phyloP scores from a whole-genome alignment of 805 yeast genomes.

The Candida sonorensis region DNA sequence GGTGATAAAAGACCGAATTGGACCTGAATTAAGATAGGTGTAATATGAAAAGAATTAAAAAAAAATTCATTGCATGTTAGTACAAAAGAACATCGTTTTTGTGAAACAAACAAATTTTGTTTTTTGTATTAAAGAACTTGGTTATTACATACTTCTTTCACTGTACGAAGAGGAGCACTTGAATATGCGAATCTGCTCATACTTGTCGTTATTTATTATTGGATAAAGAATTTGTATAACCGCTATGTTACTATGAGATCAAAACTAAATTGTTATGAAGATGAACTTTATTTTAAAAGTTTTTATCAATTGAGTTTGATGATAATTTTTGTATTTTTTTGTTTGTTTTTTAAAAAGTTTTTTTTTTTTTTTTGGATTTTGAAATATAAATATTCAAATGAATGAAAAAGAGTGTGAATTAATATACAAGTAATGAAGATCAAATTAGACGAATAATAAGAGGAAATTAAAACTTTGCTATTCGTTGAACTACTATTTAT shows the following conservation, averaged over 20 bases:
- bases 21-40: slow-evolving; percentile 38
- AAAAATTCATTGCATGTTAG: too few species aligned
- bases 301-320: neutral
- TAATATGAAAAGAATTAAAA: too few species aligned
- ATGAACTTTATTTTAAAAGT: neutral
- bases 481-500: too few species aligned
- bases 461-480: too few species aligned
- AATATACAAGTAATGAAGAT: slow-evolving; percentile 1
- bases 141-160: slow-evolving; percentile 91
- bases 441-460: slow-evolving; percentile 1
- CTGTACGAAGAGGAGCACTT: slow-evolving; percentile 96
- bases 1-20: slow-evolving; percentile 98
- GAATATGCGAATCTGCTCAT: slow-evolving; percentile 75
- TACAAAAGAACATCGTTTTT: too few species aligned
- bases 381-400: neutral
- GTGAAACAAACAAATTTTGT: too few species aligned
- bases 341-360: neutral
- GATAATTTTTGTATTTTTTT: neutral
- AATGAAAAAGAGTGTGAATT: neutral
- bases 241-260: too few species aligned
- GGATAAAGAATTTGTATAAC: too few species aligned
- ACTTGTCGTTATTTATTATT: too few species aligned
- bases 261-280: neutral
- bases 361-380: neutral
- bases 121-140: too few species aligned